Percentiles rank a stretch among this genome's conserved stretches.
phyloP scores from a whole-genome alignment of 768 basidiomycete genomes.

The Solioccasus polychromus region DNA sequence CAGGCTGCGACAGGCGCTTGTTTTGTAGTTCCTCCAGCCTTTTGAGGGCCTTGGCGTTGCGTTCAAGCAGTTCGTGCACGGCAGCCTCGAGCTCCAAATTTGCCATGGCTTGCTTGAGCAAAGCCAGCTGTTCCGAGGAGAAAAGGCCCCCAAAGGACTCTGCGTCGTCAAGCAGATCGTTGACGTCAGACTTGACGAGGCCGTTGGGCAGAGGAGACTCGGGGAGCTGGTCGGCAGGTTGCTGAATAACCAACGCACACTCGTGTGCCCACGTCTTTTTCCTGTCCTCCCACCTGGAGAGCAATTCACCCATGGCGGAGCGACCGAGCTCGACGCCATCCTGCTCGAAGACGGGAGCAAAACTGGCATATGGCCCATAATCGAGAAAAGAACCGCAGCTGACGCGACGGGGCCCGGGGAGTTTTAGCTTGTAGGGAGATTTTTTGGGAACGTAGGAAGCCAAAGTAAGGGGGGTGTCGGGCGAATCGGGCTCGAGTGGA shows the following conservation, averaged over 20 bases:
- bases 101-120: slow-evolving; percentile 59
- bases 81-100: slow-evolving; percentile 65
- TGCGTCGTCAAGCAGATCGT: slow-evolving; percentile 31
- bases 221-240: not conserved
- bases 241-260: slow-evolving; percentile 6
- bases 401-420: slow-evolving; percentile 51
- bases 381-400: slow-evolving; percentile 71
- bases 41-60: slow-evolving; percentile 61
- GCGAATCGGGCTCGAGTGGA: slow-evolving; percentile 30
- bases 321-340: slow-evolving; percentile 72
- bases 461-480: slow-evolving; percentile 38
- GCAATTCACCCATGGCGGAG: slow-evolving; percentile 54
- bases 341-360: slow-evolving; percentile 78
- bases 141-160: slow-evolving; percentile 52
- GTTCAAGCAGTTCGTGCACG: slow-evolving; percentile 63
- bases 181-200: slow-evolving; percentile 6
- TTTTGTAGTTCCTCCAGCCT: slow-evolving; percentile 67
- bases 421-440: slow-evolving; percentile 39
- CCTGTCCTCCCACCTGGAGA: slow-evolving; percentile 50
- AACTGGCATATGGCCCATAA: slow-evolving; percentile 72
- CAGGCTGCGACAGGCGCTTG: slow-evolving; percentile 47
- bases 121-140: slow-evolving; percentile 49
- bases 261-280: slow-evolving; percentile 30
- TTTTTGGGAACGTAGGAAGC: slow-evolving; percentile 53
- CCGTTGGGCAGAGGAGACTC: slow-evolving; percentile 12